Evolutionary conservation across 306 rosid species (phyloP).

Genomic region (Vachellia pachyceras): DNA sequence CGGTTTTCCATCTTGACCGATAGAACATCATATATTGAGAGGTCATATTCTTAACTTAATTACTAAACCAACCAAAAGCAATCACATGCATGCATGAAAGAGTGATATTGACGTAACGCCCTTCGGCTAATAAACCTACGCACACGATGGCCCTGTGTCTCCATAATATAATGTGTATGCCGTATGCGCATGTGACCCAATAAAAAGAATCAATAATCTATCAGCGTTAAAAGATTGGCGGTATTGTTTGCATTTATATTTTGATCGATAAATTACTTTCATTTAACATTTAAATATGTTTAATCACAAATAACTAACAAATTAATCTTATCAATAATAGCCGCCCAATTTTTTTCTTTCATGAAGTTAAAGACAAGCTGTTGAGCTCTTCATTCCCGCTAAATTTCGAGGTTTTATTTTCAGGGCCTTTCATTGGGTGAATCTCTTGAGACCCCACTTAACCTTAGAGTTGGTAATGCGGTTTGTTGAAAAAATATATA

Average conservation of each 20-base stretch:
- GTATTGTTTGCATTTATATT: not conserved
- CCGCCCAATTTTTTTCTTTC: not conserved
- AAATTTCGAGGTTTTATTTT: conserved; percentile 40
- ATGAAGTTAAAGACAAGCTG: not conserved
- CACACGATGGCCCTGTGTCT: no score
- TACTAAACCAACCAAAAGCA: not conserved
- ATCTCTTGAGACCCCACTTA: conserved; percentile 37
- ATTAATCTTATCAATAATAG: not conserved
- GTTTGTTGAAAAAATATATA: no score
- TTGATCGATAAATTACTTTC: not conserved
- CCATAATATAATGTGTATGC: no score
- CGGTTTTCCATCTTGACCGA: not conserved
- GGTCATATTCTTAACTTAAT: conserved; percentile 15
- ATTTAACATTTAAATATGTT: not conserved
- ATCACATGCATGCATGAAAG: conserved; percentile 4
- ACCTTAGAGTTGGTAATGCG: no score
- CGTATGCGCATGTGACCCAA: no score
- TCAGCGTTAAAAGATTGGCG: not conserved
- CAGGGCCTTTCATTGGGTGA: conserved; percentile 26
- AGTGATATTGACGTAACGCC: not conserved
- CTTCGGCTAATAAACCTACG: no score
- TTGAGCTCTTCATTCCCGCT: conserved; percentile 58
- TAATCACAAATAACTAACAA: not conserved
- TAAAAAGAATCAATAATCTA: no score
- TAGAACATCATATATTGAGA: not conserved